A percentile compares a stretch with the other conserved stretches of the same genome.
These are phyloP conservation scores for Cytospora piceae DNA, from an alignment of 2,329 filamentous ascomycete species.

Conservation along the genomic window DNA sequence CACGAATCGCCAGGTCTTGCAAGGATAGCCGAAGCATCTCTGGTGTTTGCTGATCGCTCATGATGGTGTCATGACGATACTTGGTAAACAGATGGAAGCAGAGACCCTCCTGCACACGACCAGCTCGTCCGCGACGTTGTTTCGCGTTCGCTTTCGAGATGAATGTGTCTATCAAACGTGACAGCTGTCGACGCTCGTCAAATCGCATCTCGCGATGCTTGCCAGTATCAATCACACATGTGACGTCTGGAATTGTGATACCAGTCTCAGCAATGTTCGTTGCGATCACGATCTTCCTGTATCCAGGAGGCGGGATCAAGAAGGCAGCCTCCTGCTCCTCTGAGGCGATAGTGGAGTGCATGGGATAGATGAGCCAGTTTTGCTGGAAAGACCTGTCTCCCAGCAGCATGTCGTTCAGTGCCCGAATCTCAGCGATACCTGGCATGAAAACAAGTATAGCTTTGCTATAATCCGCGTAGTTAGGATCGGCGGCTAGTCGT, in stretches of 20 bases:
- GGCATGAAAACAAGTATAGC: slow-evolving; percentile 95
- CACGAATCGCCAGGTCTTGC: slow-evolving; percentile 91
- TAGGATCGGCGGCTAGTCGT: slow-evolving; percentile 70
- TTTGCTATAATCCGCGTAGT: slow-evolving; percentile 75
- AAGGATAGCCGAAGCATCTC: slow-evolving; percentile 94
- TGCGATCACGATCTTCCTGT: slow-evolving; percentile 90
- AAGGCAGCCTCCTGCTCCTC: slow-evolving; percentile 97
- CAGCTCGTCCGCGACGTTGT: slow-evolving; percentile 89
- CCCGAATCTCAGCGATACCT: slow-evolving; percentile 89
- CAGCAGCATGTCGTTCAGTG: slow-evolving; percentile 81
- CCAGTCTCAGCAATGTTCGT: slow-evolving; percentile 99
- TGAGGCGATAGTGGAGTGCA: slow-evolving; percentile 93
- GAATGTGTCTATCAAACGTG: slow-evolving; percentile 88
- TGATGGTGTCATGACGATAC: slow-evolving; percentile 79
- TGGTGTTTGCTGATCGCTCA: slow-evolving; percentile 92
- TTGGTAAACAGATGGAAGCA: slow-evolving; percentile 97
- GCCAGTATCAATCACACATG: slow-evolving; percentile 93
- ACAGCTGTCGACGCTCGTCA: slow-evolving; percentile 89
- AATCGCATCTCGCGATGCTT: slow-evolving; percentile 98
- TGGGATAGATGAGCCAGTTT: slow-evolving; percentile 83
- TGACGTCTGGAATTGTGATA: slow-evolving; percentile 97
- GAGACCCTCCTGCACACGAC: slow-evolving; percentile 90
- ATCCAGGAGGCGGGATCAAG: slow-evolving; percentile 76
- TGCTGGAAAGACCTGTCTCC: slow-evolving; percentile 75
- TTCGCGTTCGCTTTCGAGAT: slow-evolving; percentile 96